phyloP scores from a whole-genome alignment of 805 yeast genomes.

The Metschnikowia colocasiae region DNA sequence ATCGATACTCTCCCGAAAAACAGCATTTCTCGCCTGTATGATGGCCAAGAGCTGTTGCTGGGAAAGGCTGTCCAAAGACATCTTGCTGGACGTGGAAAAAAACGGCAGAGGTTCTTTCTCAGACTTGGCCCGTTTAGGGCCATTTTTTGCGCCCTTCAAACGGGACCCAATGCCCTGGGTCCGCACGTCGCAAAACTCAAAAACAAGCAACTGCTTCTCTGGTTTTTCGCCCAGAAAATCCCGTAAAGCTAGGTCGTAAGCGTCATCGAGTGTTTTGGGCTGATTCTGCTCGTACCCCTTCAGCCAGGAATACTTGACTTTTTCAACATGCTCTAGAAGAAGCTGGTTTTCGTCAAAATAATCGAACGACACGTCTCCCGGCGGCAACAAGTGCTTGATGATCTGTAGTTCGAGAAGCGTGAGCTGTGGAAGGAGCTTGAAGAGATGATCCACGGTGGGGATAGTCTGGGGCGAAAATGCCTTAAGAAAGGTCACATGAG shows the following conservation, averaged over 20 bases:
- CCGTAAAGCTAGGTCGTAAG: conserved; percentile 53
- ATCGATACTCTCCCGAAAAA: conserved; percentile 36
- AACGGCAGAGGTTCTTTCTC: conserved; percentile 13
- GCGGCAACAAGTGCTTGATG: conserved; percentile 59
- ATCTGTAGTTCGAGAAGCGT: conserved; percentile 58
- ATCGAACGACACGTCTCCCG: conserved; percentile 59
- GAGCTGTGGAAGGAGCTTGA: conserved; percentile 29
- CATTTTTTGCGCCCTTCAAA: conserved; percentile 16
- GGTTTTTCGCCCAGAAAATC: conserved; percentile 43
- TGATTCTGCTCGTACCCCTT: conserved; percentile 34
- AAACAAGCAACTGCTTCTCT: conserved; percentile 55
- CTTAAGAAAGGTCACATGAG: conserved; percentile 38
- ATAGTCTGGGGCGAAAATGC: conserved; percentile 19
- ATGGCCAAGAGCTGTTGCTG: conserved; percentile 57
- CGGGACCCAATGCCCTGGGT: conserved; percentile 43
- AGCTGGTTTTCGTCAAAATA: conserved; percentile 78
- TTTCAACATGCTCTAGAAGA: conserved; percentile 40
- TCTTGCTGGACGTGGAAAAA: conserved; percentile 35
- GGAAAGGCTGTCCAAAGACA: conserved; percentile 49
- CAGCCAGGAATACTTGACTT: conserved; percentile 35
- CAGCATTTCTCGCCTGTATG: conserved; percentile 53
- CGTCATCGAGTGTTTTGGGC: conserved; percentile 42
- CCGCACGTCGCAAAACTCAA: conserved; percentile 74
- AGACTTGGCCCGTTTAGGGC: conserved; percentile 6
- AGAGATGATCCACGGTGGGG: conserved; percentile 31